Evolutionary conservation across 2,329 filamentous ascomycete genomes (phyloP), one percentile per base, ranked within the genome.

Genomic region (Ophiostoma sp.): DNA sequence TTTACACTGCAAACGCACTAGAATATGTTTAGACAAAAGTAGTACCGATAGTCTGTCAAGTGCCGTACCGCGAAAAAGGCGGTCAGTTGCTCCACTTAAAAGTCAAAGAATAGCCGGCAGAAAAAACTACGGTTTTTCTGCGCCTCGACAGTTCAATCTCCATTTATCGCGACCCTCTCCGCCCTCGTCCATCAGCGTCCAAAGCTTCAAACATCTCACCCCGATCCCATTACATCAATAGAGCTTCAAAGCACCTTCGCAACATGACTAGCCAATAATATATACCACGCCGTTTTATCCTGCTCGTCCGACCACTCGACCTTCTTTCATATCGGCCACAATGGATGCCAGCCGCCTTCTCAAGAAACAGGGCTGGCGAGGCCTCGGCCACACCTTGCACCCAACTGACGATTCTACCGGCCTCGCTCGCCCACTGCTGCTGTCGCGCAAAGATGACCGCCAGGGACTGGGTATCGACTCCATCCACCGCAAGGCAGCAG

Each of bases 331-430:
- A 27, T 5, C 49, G 18, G 49, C 49, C 12, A 38, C 58, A 36
- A 97, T 98, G 93, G 85, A 98, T 78, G 90, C 93, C 68, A 85
- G 90, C 77, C 89, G 89, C 74, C 89, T 95, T 74, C 87, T 98
- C 73, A 88, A 88, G 73, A 85, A 87, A 73, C 93, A 96, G 78
- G 94, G 94, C 77, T 98, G 94, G 94, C 87, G 89, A 69, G 94
- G 94, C 73, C 86, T 88, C 49, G 94, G 94, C 72, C 92, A 96
- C 78, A 92, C 93, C 1, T 88, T 98, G 40, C 93, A 97, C 76
- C 85, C 89, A 70, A 87, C 82, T 18, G 83, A 85, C 81, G 88
- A 89, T 76, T 82, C 84, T 66, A 89, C 89, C 71, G 94, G 94
- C 60, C 88, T 98, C 67, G 87, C 88, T 40, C 91, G 90, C 73